Base-by-base conservation (phyloP, 306 rosid genomes). In the Prinsepia uniflora region DNA sequence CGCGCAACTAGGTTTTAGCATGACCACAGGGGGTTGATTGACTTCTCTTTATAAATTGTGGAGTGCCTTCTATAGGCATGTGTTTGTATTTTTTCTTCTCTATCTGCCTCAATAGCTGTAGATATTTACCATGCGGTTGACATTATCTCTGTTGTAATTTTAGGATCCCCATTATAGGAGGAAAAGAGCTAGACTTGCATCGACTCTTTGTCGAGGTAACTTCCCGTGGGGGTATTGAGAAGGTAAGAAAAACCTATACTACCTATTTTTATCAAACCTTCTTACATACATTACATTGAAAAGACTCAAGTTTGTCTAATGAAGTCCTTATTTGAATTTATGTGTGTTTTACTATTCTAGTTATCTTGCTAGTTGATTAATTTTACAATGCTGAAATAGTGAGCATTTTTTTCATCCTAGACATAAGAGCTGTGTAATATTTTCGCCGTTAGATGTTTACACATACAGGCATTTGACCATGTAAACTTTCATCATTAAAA, bases 151-250 rank as follows among this genome's bases (percentile, higher is more conserved):
- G 17, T 56, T 64, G 4, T 71, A 40, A 15, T 67, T 74, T 57
- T 74, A 92, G 97, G 95, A 83, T 89, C 64, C 98, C 98, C 43
- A 80, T 81, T 34, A 85, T 88, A 53, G 98, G 96, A 49, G 98
- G 98, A 68, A 88, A 69, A 68, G 93, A 89, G 56, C 79, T 92
- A 9, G 92, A 89, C 77, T 81, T 92, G 84, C 97, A 92, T 81
- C 81, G 76, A 48, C 88, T 92, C 59, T 92, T 92, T 49, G 80
- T 82, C 71, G 92, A 92, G 82, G 97, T 89, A 57, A 92, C 96
- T 60, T 72, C 86, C 6, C 96, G 96, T 8, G 97, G 97, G 39
- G 97, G 97, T 55, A 73, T 92, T 45, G 89, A 80, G 20, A 86
- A 87, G 86, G 97, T 92, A 70, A 73, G 79, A 53, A 64, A 30